phyloP scores from a whole-genome alignment of 768 basidiomycete species.

The Calocera cornea region DNA sequence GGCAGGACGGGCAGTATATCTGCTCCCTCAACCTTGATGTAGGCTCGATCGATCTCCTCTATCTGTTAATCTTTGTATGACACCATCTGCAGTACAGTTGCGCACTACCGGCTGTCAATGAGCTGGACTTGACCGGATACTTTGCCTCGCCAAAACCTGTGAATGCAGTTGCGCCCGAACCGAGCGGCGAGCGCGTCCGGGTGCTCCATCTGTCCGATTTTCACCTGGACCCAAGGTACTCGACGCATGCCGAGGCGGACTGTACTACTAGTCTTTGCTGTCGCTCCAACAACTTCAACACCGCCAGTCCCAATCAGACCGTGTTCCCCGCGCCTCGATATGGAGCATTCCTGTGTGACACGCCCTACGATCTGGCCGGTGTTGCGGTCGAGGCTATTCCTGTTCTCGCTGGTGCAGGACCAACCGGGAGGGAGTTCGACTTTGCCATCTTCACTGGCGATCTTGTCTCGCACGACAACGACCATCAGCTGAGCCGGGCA shows the following conservation, averaged over 20 bases:
- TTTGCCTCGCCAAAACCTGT: conserved; percentile 6
- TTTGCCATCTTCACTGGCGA: conserved; percentile 56
- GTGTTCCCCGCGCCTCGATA: conserved; percentile 52
- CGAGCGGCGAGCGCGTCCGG: not conserved
- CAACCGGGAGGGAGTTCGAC: conserved; percentile 27
- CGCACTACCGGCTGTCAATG: not conserved
- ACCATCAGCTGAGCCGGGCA: not conserved
- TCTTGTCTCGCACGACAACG: conserved; percentile 39
- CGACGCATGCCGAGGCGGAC: not conserved
- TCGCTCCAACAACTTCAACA: not conserved
- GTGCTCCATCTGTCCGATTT: not conserved
- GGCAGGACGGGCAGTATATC: conserved; percentile 47
- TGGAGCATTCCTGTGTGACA: conserved; percentile 49
- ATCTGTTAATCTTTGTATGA: not conserved
- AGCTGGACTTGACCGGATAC: conserved; percentile 4
- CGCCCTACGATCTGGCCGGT: conserved; percentile 45
- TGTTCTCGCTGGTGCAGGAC: conserved; percentile 43
- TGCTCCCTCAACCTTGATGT: not conserved
- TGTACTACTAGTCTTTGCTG: not conserved
- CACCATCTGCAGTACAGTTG: not conserved
- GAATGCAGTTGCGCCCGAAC: not conserved
- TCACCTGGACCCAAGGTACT: not conserved
- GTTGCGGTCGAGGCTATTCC: conserved; percentile 57
- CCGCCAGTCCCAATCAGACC: conserved; percentile 35
- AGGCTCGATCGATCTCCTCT: not conserved